Evolutionary conservation across 164 flowering plant genomes (phyloP).

Genomic region (Liquidambar formosana): DNA sequence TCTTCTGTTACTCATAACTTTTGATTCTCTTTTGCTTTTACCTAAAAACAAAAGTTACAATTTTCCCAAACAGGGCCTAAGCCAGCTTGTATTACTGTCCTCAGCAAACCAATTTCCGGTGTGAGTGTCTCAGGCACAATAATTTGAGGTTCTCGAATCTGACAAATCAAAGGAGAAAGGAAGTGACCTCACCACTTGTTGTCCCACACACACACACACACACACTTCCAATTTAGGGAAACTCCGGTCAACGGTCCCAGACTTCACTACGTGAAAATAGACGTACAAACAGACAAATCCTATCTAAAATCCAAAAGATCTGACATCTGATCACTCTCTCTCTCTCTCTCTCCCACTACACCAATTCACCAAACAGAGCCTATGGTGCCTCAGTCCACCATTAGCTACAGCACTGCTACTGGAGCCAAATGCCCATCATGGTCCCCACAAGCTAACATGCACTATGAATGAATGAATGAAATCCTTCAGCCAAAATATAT

Average conservation of each 20-base stretch:
- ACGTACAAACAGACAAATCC: background rate
- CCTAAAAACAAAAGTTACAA: too few relatives aligned
- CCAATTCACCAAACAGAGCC: background rate
- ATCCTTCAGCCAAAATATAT: too few relatives aligned
- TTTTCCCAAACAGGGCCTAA: too few relatives aligned
- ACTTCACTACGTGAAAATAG: background rate
- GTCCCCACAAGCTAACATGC: background rate
- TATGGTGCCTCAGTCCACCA: background rate
- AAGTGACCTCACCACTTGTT: background rate
- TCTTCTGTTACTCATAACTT: too few relatives aligned
- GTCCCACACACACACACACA: too few relatives aligned
- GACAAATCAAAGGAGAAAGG: background rate
- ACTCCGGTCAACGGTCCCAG: background rate
- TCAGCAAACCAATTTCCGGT: too few relatives aligned
- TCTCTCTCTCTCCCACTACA: background rate
- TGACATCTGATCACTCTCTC: too few relatives aligned
- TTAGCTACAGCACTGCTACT: too few relatives aligned
- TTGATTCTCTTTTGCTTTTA: too few relatives aligned
- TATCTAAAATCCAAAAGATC: background rate
- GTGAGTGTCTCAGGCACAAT: too few relatives aligned
- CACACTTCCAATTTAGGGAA: background rate
- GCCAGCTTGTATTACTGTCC: too few relatives aligned
- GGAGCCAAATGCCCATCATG: background rate
- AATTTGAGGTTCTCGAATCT: too few relatives aligned
- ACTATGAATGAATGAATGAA: background rate